Conservation (phyloP, 179 eudicot genomes). For the Corrigiola litoralis region DNA sequence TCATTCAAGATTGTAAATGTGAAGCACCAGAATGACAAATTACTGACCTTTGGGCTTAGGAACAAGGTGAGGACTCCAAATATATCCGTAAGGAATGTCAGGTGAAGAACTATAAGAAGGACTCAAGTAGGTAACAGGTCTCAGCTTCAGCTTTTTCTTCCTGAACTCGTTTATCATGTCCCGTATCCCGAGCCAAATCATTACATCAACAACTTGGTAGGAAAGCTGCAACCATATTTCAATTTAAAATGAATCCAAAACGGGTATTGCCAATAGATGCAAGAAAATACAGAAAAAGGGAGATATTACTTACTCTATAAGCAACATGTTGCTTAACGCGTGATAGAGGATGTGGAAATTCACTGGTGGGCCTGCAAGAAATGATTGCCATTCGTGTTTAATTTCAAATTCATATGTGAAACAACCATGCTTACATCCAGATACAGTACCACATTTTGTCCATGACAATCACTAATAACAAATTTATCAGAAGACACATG, state of each 20-base stretch:
- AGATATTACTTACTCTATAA: conserved; percentile 48
- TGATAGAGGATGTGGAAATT: conserved; percentile 85
- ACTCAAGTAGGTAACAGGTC: conserved; percentile 76
- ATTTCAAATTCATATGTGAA: not conserved
- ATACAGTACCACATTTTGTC: too few species aligned
- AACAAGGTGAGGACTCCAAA: conserved; percentile 95
- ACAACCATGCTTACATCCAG: not conserved
- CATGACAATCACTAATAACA: too few species aligned
- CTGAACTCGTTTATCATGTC: conserved; percentile 81
- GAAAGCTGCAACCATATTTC: conserved; percentile 57
- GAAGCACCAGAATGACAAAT: not conserved
- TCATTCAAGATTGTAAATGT: not conserved
- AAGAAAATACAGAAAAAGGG: not conserved
- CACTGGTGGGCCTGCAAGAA: conserved; percentile 70
- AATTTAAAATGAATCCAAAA: conserved; percentile 2
- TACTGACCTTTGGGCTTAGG: conserved; percentile 80
- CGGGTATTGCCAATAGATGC: not conserved
- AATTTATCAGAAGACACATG: not conserved
- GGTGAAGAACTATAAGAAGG: conserved; percentile 51
- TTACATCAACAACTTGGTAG: conserved; percentile 70
- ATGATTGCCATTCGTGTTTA: not conserved
- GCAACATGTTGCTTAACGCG: conserved; percentile 74
- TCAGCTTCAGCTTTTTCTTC: conserved; percentile 75
- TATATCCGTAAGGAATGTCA: conserved; percentile 71
- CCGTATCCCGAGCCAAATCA: conserved; percentile 87